Conservation (phyloP, 768 basidiomycete species). For the Strobilomyces echinocephalus region DNA sequence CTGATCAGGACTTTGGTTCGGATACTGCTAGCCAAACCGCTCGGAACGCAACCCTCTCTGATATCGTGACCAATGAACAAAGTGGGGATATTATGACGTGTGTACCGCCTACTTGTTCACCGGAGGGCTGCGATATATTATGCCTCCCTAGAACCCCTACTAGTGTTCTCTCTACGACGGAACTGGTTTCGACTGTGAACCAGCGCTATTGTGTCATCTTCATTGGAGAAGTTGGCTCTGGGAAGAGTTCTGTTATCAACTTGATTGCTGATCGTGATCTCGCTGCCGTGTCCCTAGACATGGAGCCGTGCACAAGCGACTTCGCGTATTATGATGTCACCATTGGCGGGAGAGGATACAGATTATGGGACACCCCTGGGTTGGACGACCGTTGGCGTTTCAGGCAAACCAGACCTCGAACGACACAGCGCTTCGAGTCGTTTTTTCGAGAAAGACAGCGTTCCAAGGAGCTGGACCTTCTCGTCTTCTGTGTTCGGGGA, state of each 20-base stretch:
- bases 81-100: no score
- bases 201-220: slow-evolving; percentile 33
- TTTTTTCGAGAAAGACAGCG: slow-evolving; percentile 31
- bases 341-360: slow-evolving; percentile 12
- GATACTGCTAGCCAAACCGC: no score
- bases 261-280: slow-evolving; percentile 26
- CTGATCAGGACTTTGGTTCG: no score
- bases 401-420: neutral
- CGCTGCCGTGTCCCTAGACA: slow-evolving; percentile 27
- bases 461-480: slow-evolving; percentile 16
- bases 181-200: neutral
- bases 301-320: slow-evolving; percentile 30
- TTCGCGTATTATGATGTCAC: slow-evolving; percentile 20
- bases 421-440: slow-evolving; percentile 12
- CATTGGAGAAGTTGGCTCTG: slow-evolving; percentile 32
- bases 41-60: no score
- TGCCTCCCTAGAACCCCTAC: no score
- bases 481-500: slow-evolving; percentile 22
- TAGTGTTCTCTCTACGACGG: no score
- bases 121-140: no score
- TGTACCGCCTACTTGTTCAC: no score
- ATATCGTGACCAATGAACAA: no score
- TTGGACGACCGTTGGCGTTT: slow-evolving; percentile 10
- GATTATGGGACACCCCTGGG: slow-evolving; percentile 34
- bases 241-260: slow-evolving; percentile 44